Evolutionary conservation across 345 rosid species (phyloP), one percentile per base, ranked within the genome.

Genomic region (Limnanthes douglasii): DNA sequence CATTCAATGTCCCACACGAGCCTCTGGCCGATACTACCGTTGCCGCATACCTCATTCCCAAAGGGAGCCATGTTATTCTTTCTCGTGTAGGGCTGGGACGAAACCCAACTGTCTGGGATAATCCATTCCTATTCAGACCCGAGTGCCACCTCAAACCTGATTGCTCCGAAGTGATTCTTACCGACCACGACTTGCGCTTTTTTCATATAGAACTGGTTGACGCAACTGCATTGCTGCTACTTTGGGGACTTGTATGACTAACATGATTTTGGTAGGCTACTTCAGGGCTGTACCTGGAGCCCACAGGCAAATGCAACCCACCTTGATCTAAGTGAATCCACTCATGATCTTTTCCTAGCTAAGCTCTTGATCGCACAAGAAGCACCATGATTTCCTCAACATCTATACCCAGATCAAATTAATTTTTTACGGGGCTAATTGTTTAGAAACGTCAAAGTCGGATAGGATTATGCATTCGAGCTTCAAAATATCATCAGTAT

Each of bases 1-100:
- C 59, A 1, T 62, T 62, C 32, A 43, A 42, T 15, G 1, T 25
- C 1, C 68, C 68, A 7, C 68, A 61, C 16, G 47, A 37, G 1
- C 11, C 59, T 2, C 14, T 6, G 1, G 15, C 18, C 3, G 62
- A 62, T 15, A 13, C 55, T 1, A 14, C n/a, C 1, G 25, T 62
- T 9, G 39, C 52, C 5, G 39, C 34, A 1, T 62, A 56, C 46
- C 46, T 46, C 35, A 62, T 62, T 12, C 62, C 68, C 0, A 56
- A 62, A 7, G 68, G 38, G n/a, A 56, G 62, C 15, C 58, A 57
- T 11, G 14, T 39, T 6, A 21, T 35, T 2, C 4, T 35, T 11
- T 17, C 23, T 24, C 39, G 39, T 7, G 1, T 35, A 4, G 39
- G 24, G 8, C 12, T 35, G 8, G 39, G 39, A 4, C 21, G 23